A percentile compares a stretch with the other conserved stretches of the same genome.
Evolutionary conservation across 108 stramenopile genomes (phyloP).

Genomic region (Aurantiochytrium sp.): DNA sequence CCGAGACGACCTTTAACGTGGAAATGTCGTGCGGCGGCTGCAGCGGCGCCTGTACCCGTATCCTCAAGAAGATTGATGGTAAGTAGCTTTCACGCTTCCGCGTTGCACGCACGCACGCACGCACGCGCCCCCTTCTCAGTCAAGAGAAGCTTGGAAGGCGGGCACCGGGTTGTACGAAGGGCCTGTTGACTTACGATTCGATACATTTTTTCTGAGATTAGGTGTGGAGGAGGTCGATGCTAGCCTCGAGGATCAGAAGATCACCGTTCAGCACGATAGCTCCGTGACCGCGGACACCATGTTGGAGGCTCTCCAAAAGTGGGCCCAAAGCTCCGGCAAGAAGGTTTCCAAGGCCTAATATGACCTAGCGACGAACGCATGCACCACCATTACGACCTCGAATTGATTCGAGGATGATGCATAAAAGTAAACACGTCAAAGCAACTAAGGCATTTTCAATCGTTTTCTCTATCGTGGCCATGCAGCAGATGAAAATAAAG

Average conservation of each 20-base stretch:
- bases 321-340: background rate
- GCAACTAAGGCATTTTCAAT: too few species aligned
- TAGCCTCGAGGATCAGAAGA: background rate
- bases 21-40: constrained; percentile 19
- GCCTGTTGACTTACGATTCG: background rate
- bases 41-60: constrained; percentile 7
- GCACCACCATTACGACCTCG: background rate
- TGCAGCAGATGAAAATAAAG: too few species aligned
- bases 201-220: background rate
- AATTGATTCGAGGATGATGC: too few species aligned
- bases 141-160: too few species aligned
- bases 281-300: background rate
- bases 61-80: constrained; percentile 18
- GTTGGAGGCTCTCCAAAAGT: background rate
- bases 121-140: too few species aligned
- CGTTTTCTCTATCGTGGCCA: too few species aligned
- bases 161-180: too few species aligned
- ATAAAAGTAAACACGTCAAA: too few species aligned
- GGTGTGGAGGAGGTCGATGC: background rate
- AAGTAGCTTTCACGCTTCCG: background rate
- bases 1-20: background rate
- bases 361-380: background rate
- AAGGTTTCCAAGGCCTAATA: background rate
- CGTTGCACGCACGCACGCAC: too few species aligned
- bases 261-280: background rate